Conservation (phyloP, 306 rosid species). For the Quercus suber region DNA sequence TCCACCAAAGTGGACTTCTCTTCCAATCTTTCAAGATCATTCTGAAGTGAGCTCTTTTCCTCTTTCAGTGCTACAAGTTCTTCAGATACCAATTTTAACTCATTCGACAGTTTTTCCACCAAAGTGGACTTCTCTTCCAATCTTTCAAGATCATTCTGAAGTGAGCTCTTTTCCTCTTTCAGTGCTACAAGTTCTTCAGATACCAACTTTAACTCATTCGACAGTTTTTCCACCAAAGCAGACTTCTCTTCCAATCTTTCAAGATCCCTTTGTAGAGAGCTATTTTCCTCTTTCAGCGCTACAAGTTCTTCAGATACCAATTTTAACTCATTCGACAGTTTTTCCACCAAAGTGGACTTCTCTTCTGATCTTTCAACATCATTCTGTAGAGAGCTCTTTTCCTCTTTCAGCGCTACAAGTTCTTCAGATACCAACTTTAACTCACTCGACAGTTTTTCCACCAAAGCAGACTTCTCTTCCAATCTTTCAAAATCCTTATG, state of each 20-base stretch:
- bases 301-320: conserved; percentile 50
- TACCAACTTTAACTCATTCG: conserved; percentile 48
- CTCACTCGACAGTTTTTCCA: conserved; percentile 45
- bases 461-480: too few relatives aligned
- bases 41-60: conserved; percentile 60
- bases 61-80: conserved; percentile 56
- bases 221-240: conserved; percentile 41
- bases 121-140: conserved; percentile 70
- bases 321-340: conserved; percentile 52
- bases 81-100: conserved; percentile 50
- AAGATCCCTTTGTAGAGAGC: conserved; percentile 50
- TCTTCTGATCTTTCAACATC: conserved; percentile 77
- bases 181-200: conserved; percentile 52
- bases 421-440: conserved; percentile 54
- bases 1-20: conserved; percentile 60
- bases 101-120: conserved; percentile 45
- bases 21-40: conserved; percentile 69
- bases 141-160: conserved; percentile 63
- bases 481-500: conserved; percentile 65
- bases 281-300: conserved; percentile 60
- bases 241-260: conserved; percentile 56
- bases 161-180: conserved; percentile 63
- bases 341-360: conserved; percentile 52
- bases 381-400: conserved; percentile 55
- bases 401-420: conserved; percentile 57